Conservation (phyloP, 2,329 filamentous ascomycete genomes). For the Paecilomyces variotii region DNA sequence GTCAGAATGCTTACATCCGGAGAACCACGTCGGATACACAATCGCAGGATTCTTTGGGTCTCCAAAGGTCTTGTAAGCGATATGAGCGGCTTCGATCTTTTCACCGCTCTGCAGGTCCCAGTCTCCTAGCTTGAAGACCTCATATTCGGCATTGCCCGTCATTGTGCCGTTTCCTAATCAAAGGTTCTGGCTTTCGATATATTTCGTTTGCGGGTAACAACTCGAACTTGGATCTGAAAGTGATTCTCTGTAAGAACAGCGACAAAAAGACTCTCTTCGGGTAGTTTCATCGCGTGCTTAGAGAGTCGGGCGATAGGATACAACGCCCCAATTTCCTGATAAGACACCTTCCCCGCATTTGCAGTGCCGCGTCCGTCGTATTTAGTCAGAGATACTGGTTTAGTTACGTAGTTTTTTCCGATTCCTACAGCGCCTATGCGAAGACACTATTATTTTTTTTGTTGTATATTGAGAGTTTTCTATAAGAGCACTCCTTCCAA, state of each 20-base stretch:
- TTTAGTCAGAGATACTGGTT: background rate
- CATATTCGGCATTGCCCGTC: constrained; percentile 26
- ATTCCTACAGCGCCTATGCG: background rate
- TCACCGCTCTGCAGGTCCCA: constrained; percentile 59
- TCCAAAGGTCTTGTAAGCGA: constrained; percentile 73
- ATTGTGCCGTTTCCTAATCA: background rate
- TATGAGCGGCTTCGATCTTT: constrained; percentile 55
- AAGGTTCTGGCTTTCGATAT: background rate
- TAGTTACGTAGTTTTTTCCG: background rate
- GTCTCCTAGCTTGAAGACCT: constrained; percentile 54
- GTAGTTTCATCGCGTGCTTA: background rate
- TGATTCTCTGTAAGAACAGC: background rate
- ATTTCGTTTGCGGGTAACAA: background rate
- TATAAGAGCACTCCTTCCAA: background rate
- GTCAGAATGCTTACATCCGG: constrained; percentile 41
- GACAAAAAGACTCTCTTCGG: background rate
- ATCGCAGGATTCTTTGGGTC: constrained; percentile 54
- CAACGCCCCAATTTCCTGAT: background rate
- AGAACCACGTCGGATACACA: constrained; percentile 73
- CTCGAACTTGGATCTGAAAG: background rate
- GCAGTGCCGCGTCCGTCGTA: background rate
- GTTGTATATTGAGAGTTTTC: background rate
- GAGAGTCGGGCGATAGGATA: background rate
- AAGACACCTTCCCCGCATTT: background rate
- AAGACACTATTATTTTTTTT: background rate